phyloP scores from a whole-genome alignment of 257 asterid genomes.

The Plectranthus barbatus region DNA sequence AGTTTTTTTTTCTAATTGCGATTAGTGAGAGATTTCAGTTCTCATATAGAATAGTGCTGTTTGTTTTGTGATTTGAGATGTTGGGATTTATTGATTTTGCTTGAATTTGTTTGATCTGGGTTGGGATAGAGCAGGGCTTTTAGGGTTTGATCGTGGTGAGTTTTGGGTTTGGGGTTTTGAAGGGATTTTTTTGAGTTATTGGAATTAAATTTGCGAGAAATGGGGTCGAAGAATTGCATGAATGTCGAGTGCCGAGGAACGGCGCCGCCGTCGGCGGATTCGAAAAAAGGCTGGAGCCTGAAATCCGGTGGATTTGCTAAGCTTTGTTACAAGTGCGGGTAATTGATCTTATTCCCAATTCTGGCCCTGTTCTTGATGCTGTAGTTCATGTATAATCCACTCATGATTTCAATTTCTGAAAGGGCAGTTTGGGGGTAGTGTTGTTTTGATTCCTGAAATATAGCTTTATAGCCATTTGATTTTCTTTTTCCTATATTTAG shows the following conservation, averaged over 20 bases:
- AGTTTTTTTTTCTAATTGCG: background rate
- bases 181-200: constrained; percentile 16
- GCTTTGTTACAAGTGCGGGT: constrained; percentile 91
- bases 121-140: too few species aligned
- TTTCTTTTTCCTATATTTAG: constrained; percentile 32
- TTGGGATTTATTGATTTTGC: too few species aligned
- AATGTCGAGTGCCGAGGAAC: constrained; percentile 66
- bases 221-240: constrained; percentile 91
- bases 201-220: constrained; percentile 27
- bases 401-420: constrained; percentile 18
- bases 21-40: constrained; percentile 6
- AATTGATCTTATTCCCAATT: constrained; percentile 29
- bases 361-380: constrained; percentile 13
- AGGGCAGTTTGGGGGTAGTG: constrained; percentile 34
- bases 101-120: too few species aligned
- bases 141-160: constrained; percentile 17
- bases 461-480: constrained; percentile 8
- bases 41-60: background rate
- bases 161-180: constrained; percentile 20
- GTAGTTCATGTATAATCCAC: background rate
- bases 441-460: constrained; percentile 37
- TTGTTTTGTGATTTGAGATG: constrained; percentile 8
- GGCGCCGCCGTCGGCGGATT: constrained; percentile 82
- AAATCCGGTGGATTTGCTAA: constrained; percentile 83
- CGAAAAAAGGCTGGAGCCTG: constrained; percentile 90